Evolutionary conservation across 202 grass and related monocot genomes (phyloP).

Genomic region (Panicum hallii): DNA sequence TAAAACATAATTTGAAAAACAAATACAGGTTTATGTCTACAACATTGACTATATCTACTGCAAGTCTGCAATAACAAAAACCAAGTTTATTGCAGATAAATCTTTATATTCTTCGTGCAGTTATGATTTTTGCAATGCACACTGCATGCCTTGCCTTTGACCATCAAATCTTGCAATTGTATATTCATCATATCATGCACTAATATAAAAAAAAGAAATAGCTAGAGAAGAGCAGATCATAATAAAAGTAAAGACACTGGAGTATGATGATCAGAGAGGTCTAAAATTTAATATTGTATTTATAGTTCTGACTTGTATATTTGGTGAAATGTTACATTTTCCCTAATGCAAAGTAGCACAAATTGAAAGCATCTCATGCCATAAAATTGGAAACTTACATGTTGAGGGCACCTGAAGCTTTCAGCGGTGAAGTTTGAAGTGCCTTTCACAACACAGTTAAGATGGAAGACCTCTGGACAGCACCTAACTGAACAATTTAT

Average conservation of each 20-base stretch:
- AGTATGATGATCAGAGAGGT: slow-evolving; percentile 10
- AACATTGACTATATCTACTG: background rate
- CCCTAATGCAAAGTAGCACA: background rate
- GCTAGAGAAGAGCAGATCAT: slow-evolving; percentile 11
- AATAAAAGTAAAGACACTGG: slow-evolving; percentile 13
- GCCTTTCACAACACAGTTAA: slow-evolving; percentile 58
- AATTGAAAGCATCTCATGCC: background rate
- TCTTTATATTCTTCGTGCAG: background rate
- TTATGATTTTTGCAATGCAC: slow-evolving; percentile 5
- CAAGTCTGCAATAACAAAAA: background rate
- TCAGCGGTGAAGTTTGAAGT: slow-evolving; percentile 51
- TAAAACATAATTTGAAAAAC: slow-evolving; percentile 11
- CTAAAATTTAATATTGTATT: background rate
- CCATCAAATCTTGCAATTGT: slow-evolving; percentile 3
- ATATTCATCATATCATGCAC: slow-evolving; percentile 29
- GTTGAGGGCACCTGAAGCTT: slow-evolving; percentile 90
- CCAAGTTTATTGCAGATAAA: background rate
- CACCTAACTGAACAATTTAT: slow-evolving; percentile 65
- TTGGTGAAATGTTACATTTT: slow-evolving; percentile 3
- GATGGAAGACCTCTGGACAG: slow-evolving; percentile 72
- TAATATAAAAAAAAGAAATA: background rate
- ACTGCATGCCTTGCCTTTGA: slow-evolving; percentile 1
- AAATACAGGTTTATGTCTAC: background rate
- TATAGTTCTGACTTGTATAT: slow-evolving; percentile 15
- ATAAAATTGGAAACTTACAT: slow-evolving; percentile 70